A percentile compares a stretch with the other conserved stretches of the same genome.
Evolutionary conservation across 805 yeast species (phyloP).

Genomic region (Starmerella sp.): DNA sequence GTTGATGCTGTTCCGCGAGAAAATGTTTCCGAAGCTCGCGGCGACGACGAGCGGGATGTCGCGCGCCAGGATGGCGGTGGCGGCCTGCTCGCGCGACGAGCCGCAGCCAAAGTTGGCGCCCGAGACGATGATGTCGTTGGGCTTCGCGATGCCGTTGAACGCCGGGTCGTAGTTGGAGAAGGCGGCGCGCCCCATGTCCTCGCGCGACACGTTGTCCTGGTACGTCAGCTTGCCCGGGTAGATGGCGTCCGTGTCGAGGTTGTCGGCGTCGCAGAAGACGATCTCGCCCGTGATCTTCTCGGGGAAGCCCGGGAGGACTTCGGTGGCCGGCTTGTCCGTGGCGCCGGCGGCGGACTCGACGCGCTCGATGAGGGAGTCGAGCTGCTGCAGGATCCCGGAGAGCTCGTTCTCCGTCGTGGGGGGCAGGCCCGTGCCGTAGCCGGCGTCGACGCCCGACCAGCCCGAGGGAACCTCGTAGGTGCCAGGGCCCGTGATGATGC

Average conservation of each 20-base stretch:
- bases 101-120: slow-evolving; percentile 98
- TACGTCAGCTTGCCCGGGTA: slow-evolving; percentile 98
- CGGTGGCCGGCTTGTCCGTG: slow-evolving; percentile 28
- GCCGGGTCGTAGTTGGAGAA: slow-evolving; percentile 97
- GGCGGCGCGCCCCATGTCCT: slow-evolving; percentile 96
- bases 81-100: slow-evolving; percentile 97
- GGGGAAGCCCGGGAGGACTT: slow-evolving; percentile 85
- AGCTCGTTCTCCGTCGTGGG: too few relatives aligned
- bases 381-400: too few relatives aligned
- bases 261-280: slow-evolving; percentile 89
- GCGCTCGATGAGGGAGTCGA: too few relatives aligned
- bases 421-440: too few relatives aligned
- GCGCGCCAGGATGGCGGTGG: slow-evolving; percentile 88
- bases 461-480: too few relatives aligned
- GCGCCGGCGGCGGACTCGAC: background rate
- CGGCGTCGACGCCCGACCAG: slow-evolving; percentile 53
- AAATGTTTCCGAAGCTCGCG: slow-evolving; percentile 95
- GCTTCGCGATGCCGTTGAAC: slow-evolving; percentile 64
- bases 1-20: slow-evolving; percentile 90
- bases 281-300: slow-evolving; percentile 79
- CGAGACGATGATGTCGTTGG: slow-evolving; percentile 81
- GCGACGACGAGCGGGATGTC: slow-evolving; percentile 88
- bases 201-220: slow-evolving; percentile 91
- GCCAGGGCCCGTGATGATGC: too few relatives aligned
- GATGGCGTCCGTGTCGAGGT: slow-evolving; percentile 90